These are phyloP conservation scores for Spathaspora sp. DNA, from an alignment of 805 yeast genomes.

Conservation along the genomic window DNA sequence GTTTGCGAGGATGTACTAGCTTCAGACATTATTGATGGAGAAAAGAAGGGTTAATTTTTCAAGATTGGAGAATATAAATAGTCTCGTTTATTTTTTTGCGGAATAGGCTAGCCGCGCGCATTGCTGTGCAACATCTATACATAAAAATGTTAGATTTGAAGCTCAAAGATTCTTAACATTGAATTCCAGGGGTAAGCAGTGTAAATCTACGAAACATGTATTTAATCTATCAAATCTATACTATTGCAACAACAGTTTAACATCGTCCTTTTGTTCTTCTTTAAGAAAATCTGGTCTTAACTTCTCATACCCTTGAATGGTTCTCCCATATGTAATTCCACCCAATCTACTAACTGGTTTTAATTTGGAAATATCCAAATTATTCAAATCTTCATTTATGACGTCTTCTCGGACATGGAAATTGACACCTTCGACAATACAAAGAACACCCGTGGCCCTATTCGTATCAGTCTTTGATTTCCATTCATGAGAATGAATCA, in stretches of 20 bases:
- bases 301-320: slow-evolving; percentile 42
- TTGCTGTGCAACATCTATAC: neutral
- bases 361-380: slow-evolving; percentile 43
- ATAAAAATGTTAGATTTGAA: too few relatives aligned
- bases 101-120: neutral
- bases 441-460: slow-evolving; percentile 32
- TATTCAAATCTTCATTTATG: slow-evolving; percentile 34
- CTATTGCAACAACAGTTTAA: slow-evolving; percentile 2
- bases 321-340: slow-evolving; percentile 43
- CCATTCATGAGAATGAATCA: slow-evolving; percentile 43
- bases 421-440: slow-evolving; percentile 52
- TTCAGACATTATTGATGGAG: neutral
- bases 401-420: slow-evolving; percentile 58
- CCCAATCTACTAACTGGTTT: slow-evolving; percentile 55
- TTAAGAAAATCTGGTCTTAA: slow-evolving; percentile 39
- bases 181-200: neutral
- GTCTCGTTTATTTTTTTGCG: neutral
- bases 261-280: slow-evolving; percentile 5
- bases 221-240: too few relatives aligned
- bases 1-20: slow-evolving; percentile 25
- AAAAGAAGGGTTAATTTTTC: neutral
- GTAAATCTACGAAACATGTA: neutral
- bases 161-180: too few relatives aligned
- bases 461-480: slow-evolving; percentile 34
- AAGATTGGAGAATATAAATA: neutral